Base-by-base conservation (phyloP, 2,329 filamentous ascomycete genomes). In the Diaporthe citrichinensis region DNA sequence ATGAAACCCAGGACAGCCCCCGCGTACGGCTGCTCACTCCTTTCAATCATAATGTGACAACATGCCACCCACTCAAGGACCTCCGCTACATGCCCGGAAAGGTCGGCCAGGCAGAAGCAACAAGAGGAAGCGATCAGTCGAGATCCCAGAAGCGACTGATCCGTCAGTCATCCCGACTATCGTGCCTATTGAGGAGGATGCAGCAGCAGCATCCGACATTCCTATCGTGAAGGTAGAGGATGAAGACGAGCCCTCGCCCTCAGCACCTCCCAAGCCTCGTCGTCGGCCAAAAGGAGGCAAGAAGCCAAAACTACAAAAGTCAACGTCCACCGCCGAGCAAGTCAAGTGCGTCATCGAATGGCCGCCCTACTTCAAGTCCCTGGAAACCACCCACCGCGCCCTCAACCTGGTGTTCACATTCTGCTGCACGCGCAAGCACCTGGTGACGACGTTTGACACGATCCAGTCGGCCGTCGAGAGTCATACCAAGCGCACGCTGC, bases 341-440 rank as follows among this genome's bases (percentile, higher is more conserved):
- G 78, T 82, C n/a, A 78, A 82, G 12, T 86, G 85, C 73, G 76
- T 81, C 34, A 84, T 87, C 39, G 85, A 86, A 67, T 98, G 96
- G 95, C 95, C 96, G 0, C 88, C 91, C 1, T 87, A 90, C 61
- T 94, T 98, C 83, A 93, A 91, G 74, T 87, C 88, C 57, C 88
- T 98, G 12, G 92, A 93, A 36, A 92, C 93, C 82, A 94, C 93
- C 0, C 94, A 98, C 82, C 91, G 92, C 76, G 96, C 97, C 1
- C 86, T 99, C 76, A 99, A 98, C 80, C 86, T 98, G 2, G 95
- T 98, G 0, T 98, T 95, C 80, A 98, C 97, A 0, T 98, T 99
- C 82, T 98, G 95, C 85, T 97, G 93, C 82, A 96, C 96, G 1
- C 92, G 97, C 61, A 98, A 98, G 82, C 94, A 98, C 80, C 89